A percentile compares a stretch with the other conserved stretches of the same genome.
Conservation (phyloP, 352 stramenopile genomes). For the Globisporangium polare region DNA sequence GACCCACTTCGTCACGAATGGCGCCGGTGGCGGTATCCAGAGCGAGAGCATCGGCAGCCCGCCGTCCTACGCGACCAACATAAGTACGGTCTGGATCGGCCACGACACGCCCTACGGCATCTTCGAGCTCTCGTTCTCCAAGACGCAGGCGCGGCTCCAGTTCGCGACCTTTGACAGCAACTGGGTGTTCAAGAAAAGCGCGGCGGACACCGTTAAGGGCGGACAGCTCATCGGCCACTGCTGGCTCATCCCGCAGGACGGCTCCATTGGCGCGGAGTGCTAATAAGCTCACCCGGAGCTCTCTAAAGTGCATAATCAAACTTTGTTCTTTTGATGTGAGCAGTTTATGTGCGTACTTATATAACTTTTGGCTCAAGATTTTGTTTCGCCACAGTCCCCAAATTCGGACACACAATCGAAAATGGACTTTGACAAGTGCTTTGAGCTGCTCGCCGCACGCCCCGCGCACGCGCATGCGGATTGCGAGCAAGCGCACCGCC, state of each 20-base stretch:
- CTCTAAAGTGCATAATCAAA: too few relatives aligned
- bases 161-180: conserved; percentile 68
- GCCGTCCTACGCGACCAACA: conserved; percentile 36
- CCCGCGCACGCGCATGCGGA: conserved; percentile 52
- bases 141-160: conserved; percentile 50
- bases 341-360: too few relatives aligned
- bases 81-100: conserved; percentile 50
- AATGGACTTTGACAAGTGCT: conserved; percentile 73
- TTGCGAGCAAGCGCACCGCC: conserved; percentile 38
- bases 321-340: too few relatives aligned
- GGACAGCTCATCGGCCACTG: conserved; percentile 49
- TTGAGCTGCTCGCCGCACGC: conserved; percentile 57
- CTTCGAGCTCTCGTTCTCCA: conserved; percentile 63
- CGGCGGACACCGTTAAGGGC: conserved; percentile 38
- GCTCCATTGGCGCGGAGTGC: conserved; percentile 39
- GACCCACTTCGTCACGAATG: conserved; percentile 75
- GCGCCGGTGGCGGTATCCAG: conserved; percentile 63
- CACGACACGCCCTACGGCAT: conserved; percentile 61
- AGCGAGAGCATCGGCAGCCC: conserved; percentile 63
- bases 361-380: too few relatives aligned
- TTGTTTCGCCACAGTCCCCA: too few relatives aligned
- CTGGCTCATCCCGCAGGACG: conserved; percentile 67
- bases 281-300: conserved; percentile 15
- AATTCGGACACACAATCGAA: conserved; percentile 1
- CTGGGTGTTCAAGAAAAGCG: conserved; percentile 48